These are phyloP conservation scores for Phylloboletellus chloephorus DNA, from an alignment of 1,284 basidiomycete species.

Conservation along the genomic window DNA sequence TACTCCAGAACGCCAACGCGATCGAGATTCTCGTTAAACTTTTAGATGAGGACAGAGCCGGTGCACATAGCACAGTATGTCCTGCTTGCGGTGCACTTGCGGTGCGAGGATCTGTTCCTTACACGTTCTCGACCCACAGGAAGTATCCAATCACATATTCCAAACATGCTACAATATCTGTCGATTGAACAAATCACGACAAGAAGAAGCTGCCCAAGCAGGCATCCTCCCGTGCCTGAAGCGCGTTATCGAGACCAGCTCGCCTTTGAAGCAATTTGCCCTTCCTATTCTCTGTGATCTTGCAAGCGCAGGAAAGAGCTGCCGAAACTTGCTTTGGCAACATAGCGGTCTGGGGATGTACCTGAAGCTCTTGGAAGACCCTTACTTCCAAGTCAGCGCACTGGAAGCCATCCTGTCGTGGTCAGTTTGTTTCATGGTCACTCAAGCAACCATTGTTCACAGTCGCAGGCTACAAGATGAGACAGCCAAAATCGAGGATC, in stretches of 20 bases:
- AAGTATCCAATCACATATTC: conserved; percentile 91
- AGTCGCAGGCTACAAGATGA: conserved; percentile 83
- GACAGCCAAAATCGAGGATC: conserved; percentile 88
- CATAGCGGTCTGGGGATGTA: conserved; percentile 82
- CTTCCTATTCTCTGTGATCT: conserved; percentile 95
- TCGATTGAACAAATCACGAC: conserved; percentile 86
- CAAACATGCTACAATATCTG: conserved; percentile 94
- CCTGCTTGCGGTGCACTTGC: conserved; percentile 1
- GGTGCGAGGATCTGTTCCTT: conserved; percentile 1
- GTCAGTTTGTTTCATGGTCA: conserved; percentile 40
- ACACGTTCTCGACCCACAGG: conserved; percentile 43
- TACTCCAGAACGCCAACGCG: conserved; percentile 92
- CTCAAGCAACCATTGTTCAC: conserved; percentile 6
- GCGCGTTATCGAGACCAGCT: conserved; percentile 79
- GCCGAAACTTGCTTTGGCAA: conserved; percentile 83
- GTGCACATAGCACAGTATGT: conserved; percentile 77
- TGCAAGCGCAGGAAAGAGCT: conserved; percentile 88
- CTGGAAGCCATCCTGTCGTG: conserved; percentile 89
- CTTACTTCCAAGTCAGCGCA: conserved; percentile 94
- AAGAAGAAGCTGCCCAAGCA: conserved; percentile 94
- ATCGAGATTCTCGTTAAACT: conserved; percentile 86
- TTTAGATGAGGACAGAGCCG: conserved; percentile 75
- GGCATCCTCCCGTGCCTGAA: conserved; percentile 91
- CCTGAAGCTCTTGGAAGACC: conserved; percentile 80
- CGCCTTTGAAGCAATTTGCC: conserved; percentile 94